Conservation (phyloP, 352 stramenopile genomes). For the Phytophthora palmivora region DNA sequence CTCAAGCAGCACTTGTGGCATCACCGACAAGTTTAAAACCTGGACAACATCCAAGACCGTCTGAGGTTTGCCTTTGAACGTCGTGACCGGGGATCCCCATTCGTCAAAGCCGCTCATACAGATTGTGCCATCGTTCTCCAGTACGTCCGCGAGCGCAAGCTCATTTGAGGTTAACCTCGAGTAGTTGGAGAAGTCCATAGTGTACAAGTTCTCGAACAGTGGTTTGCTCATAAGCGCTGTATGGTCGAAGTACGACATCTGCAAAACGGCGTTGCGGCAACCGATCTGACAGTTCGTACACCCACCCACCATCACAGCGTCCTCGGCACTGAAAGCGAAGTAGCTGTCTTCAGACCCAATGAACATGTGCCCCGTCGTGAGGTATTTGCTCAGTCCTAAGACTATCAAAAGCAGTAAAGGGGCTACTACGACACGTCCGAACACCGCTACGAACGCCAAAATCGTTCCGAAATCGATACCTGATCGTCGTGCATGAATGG, state of each 20-base stretch:
- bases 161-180: slow-evolving; percentile 9
- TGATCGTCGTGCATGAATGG: slow-evolving; percentile 1
- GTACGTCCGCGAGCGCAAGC: slow-evolving; percentile 3
- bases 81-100: slow-evolving; percentile 19
- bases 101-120: slow-evolving; percentile 23
- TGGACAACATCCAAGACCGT: slow-evolving; percentile 9
- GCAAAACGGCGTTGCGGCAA: slow-evolving; percentile 16
- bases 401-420: slow-evolving; percentile 14
- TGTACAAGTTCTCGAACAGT: slow-evolving; percentile 29
- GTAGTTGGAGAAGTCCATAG: slow-evolving; percentile 6
- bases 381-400: slow-evolving; percentile 14
- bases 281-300: slow-evolving; percentile 22
- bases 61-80: slow-evolving; percentile 17
- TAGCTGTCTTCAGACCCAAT: slow-evolving; percentile 21
- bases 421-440: slow-evolving; percentile 20
- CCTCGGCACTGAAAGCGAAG: slow-evolving; percentile 24
- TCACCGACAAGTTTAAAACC: slow-evolving; percentile 19
- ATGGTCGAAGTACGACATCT: slow-evolving; percentile 15
- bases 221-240: slow-evolving; percentile 24
- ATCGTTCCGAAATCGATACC: slow-evolving; percentile 11
- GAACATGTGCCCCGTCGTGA: slow-evolving; percentile 21
- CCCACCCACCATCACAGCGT: slow-evolving; percentile 21
- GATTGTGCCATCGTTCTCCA: slow-evolving; percentile 13
- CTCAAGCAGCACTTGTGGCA: slow-evolving; percentile 10
- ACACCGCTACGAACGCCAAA: slow-evolving; percentile 18